Evolutionary conservation across 2,329 filamentous ascomycete genomes (phyloP), one percentile per base, ranked within the genome.

Genomic region (Trichoderma sp.): DNA sequence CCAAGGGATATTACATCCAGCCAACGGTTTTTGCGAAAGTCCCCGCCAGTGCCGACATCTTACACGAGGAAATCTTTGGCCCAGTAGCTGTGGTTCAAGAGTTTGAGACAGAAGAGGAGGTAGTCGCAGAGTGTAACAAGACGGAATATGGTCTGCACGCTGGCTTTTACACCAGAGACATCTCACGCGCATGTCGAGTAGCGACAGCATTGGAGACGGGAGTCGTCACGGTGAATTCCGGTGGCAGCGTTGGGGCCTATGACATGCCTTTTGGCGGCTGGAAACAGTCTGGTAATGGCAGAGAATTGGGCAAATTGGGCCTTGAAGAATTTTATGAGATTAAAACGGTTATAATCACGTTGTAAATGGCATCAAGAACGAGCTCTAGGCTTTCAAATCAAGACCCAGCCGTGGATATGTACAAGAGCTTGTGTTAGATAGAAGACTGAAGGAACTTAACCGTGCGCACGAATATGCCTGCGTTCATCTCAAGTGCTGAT

Each of bases 281-380:
- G 11, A 90, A 90, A 80, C 85, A 88, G 81, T 86, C 84, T 76
- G 88, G 88, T 3, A 88, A 88, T 77, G 87, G 87, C 0, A 79
- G 86, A 15, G 86, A 88, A 72, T 71, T 83, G 3, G 82, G 81
- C 2, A 81, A 83, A 73, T 81, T 79, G 2, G 82, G 81, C 0
- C 72, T 84, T 15, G 80, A 81, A n/a, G 81, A 78, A 3, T 85
- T 81, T 67, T 79, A 77, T 26, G 77, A 80, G 70, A 75, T 78
- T 43, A 82, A 82, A 76, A 77, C 79, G 3, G 71, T 70, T 13
- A 17, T 59, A n/a, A 47, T 70, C 15, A 28, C 62, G n/a, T 13
- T 70, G 39, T 70, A 63, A 28, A 4, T 23, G 13, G 57, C 11
- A 61, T 13, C 23, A 15, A 3, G 8, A 20, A 20, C 57, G 11